These are phyloP conservation scores for Dothistroma pini DNA, from an alignment of 2,329 filamentous ascomycete genomes.

Conservation along the genomic window DNA sequence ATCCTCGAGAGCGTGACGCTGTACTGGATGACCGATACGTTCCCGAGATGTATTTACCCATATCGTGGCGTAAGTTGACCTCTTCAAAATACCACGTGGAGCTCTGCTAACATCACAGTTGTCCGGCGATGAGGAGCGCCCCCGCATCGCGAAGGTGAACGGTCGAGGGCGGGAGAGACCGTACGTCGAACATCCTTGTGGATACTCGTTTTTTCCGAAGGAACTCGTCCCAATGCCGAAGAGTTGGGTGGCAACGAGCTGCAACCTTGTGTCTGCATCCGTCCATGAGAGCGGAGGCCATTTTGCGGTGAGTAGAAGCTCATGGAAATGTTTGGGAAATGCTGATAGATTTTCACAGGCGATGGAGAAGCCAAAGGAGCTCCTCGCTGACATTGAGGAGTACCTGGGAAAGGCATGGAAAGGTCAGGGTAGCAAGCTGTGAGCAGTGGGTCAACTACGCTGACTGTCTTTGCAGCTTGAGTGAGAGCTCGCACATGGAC, in stretches of 20 bases:
- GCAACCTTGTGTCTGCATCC: slow-evolving; percentile 37
- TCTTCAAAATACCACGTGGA: background rate
- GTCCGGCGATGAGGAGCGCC: slow-evolving; percentile 19
- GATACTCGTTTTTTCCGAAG: slow-evolving; percentile 44
- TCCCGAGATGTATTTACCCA: slow-evolving; percentile 47
- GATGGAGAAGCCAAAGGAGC: slow-evolving; percentile 34
- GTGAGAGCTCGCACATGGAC: background rate
- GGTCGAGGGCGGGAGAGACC: slow-evolving; percentile 14
- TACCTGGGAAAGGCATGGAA: slow-evolving; percentile 34
- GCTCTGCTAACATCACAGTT: slow-evolving; percentile 2
- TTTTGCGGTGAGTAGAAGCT: slow-evolving; percentile 30
- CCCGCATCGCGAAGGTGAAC: slow-evolving; percentile 15
- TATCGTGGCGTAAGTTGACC: slow-evolving; percentile 38
- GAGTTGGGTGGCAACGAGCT: slow-evolving; percentile 36
- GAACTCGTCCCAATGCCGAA: slow-evolving; percentile 41
- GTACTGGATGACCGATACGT: slow-evolving; percentile 54
- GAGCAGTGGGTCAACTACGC: background rate
- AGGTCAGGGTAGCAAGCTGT: slow-evolving; percentile 6
- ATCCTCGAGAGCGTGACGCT: slow-evolving; percentile 49
- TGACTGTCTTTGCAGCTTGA: slow-evolving; percentile 4
- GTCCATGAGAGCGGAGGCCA: slow-evolving; percentile 40
- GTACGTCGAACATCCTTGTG: slow-evolving; percentile 41
- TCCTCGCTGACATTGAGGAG: slow-evolving; percentile 35
- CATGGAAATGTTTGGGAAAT: background rate
- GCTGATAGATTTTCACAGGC: slow-evolving; percentile 25